Percentiles rank a stretch among this genome's conserved stretches.
Conservation (phyloP, 2,329 filamentous ascomycete genomes). For the Diplodia mutila region DNA sequence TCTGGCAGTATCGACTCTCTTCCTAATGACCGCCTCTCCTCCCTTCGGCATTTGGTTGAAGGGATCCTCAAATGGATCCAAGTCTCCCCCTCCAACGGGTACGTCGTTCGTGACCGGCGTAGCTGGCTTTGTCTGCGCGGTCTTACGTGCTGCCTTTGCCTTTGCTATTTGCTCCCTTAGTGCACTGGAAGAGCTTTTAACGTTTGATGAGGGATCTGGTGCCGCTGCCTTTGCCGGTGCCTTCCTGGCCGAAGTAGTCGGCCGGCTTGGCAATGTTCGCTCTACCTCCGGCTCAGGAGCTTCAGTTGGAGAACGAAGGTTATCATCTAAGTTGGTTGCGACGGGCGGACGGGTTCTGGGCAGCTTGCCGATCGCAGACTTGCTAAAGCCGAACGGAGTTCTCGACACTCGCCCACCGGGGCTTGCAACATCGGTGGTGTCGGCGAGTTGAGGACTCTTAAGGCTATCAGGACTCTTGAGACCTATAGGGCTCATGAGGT, state of each 20-base stretch:
- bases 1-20: conserved; percentile 72
- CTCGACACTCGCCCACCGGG: conserved; percentile 32
- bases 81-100: conserved; percentile 43
- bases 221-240: conserved; percentile 37
- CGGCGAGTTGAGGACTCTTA: conserved; percentile 1
- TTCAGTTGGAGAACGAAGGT: background rate
- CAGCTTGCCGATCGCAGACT: conserved; percentile 39
- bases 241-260: conserved; percentile 24
- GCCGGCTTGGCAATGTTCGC: background rate
- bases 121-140: conserved; percentile 26
- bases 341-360: conserved; percentile 38
- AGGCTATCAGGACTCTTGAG: conserved; percentile 29
- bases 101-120: conserved; percentile 18
- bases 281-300: background rate
- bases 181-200: conserved; percentile 73
- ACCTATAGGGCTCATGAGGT: conserved; percentile 38
- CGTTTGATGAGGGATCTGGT: conserved; percentile 42
- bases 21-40: conserved; percentile 69
- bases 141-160: conserved; percentile 75
- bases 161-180: conserved; percentile 91
- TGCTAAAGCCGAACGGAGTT: conserved; percentile 39
- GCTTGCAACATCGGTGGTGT: background rate
- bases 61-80: conserved; percentile 67
- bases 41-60: conserved; percentile 70
- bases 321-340: conserved; percentile 40